Evolutionary conservation across 202 grass and related monocot species (phyloP), one percentile per base, ranked within the genome.

Genomic region (Setaria viridis): DNA sequence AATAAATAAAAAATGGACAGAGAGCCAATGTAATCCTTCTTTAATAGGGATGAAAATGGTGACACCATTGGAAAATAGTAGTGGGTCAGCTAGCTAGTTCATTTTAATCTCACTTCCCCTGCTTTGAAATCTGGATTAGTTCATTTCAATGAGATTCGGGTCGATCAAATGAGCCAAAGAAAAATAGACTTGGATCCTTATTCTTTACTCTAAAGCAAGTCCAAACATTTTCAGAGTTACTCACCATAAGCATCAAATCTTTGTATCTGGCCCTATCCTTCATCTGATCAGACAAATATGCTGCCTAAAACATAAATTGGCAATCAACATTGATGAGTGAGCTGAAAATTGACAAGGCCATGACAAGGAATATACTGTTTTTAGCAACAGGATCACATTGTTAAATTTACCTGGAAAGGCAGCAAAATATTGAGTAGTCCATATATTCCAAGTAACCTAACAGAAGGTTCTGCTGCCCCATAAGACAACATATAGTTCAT

Each of bases 401-500:
- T 70, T 72, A 47, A 66, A 98, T 76, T 82, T 86, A 98, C 93
- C 84, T 98, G 93, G 70, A 98, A 89, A 78, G 95, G 95, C 33
- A 98, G 84, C 67, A 98, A 91, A 72, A 94, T 82, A 89, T 94
- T 82, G 46, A 98, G 93, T 78, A 98, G 80, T 87, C 88, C 81
- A 58, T 94, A 98, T 86, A 89, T 92, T 54, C 80, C 77, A 76
- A 98, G 96, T 25, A 94, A 92, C 63, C 54, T 77, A 87, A 98
- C 48, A 46, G 90, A 94, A 84, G 91, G 87, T 19, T 60, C 85
- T 72, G 93, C 96, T 33, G 91, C 89, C 56, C 96, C 96, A 92
- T 98, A 92, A 45, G 93, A 89, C 72, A 98, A 68, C 86, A 95
- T 92, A 81, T 89, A 94, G 74, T 91, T 91, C 86, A 98, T 85